phyloP scores from a whole-genome alignment of 169 alveolate species.

The Plasmodium adleri region DNA sequence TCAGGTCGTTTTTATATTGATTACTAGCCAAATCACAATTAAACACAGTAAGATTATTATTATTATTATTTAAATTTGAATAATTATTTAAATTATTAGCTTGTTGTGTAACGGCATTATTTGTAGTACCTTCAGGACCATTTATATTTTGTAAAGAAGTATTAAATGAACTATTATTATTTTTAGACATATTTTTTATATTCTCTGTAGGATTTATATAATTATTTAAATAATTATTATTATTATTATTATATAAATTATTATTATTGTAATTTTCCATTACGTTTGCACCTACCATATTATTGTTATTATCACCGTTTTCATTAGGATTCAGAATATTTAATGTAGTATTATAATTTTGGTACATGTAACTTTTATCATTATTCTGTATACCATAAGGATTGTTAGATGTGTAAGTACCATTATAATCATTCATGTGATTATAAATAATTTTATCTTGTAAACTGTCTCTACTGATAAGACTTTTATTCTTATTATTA shows the following conservation, averaged over 20 bases:
- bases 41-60: not conserved
- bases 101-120: not conserved
- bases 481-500: not conserved
- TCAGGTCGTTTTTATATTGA: constrained; percentile 8
- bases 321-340: not conserved
- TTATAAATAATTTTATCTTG: not conserved
- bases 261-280: not conserved
- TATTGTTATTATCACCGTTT: not conserved
- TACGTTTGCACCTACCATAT: not conserved
- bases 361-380: not conserved
- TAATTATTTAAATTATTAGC: not conserved
- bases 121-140: not conserved
- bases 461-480: not conserved
- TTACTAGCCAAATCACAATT: constrained; percentile 9
- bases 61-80: constrained; percentile 2
- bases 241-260: not conserved
- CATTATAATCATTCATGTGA: constrained; percentile 7
- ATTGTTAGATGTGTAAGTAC: not conserved
- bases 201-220: constrained; percentile 2
- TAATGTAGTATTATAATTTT: constrained; percentile 6
- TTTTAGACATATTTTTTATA: not conserved
- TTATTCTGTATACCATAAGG: not conserved
- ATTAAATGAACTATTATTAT: constrained; percentile 15
- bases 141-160: constrained; percentile 1
- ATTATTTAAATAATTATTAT: not conserved